A percentile compares a stretch with the other conserved stretches of the same genome.
phyloP scores from a whole-genome alignment of 768 basidiomycete genomes.

The Sarcodon sp. region DNA sequence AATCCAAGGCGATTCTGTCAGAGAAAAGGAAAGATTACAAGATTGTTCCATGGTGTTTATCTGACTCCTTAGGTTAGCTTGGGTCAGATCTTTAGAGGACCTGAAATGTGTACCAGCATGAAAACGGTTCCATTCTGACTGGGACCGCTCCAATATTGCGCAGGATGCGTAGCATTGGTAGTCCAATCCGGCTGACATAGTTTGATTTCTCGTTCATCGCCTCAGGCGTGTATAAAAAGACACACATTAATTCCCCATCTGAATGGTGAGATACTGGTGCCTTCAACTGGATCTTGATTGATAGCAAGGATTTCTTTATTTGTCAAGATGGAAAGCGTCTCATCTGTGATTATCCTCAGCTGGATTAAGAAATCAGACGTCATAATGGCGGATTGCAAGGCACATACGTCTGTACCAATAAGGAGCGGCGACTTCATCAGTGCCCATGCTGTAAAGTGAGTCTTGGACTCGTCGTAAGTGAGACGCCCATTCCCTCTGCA shows the following conservation, averaged over 20 bases:
- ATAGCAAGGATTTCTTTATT: slow-evolving; percentile 57
- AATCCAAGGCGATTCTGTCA: slow-evolving; percentile 63
- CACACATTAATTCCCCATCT: slow-evolving; percentile 56
- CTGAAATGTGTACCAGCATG: slow-evolving; percentile 38
- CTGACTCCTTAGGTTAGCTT: slow-evolving; percentile 16
- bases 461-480: slow-evolving; percentile 49
- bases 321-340: slow-evolving; percentile 41
- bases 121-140: slow-evolving; percentile 52
- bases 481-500: slow-evolving; percentile 49
- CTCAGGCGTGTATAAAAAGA: slow-evolving; percentile 1
- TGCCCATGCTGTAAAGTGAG: slow-evolving; percentile 66
- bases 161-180: slow-evolving; percentile 35
- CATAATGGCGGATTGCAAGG: background rate
- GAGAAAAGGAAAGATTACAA: slow-evolving; percentile 44
- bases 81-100: background rate
- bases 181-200: slow-evolving; percentile 21
- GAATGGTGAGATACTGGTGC: slow-evolving; percentile 52
- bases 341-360: slow-evolving; percentile 37
- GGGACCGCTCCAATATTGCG: slow-evolving; percentile 63
- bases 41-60: slow-evolving; percentile 47
- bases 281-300: slow-evolving; percentile 53
- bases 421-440: slow-evolving; percentile 58
- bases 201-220: background rate
- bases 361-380: slow-evolving; percentile 8
- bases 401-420: slow-evolving; percentile 42